Evolutionary conservation across 1,284 basidiomycete genomes (phyloP), one percentile per base, ranked within the genome.

Genomic region (Cutaneotrichosporon dermatis): DNA sequence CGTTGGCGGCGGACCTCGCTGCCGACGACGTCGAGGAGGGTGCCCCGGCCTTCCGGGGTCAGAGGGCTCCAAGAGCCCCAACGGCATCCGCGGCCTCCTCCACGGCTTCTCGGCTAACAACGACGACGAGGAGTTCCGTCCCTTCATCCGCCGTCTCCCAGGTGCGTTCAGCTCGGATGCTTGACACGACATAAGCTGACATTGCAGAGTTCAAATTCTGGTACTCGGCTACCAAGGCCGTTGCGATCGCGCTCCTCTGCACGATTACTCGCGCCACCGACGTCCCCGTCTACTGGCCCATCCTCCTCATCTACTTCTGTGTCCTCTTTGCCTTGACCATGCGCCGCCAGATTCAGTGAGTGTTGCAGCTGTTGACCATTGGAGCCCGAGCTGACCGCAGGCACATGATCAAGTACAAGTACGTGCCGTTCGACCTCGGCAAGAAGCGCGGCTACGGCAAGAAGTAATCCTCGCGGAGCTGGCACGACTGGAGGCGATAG

Each of bases 321-420:
- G 86, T 90, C 54, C 82, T 94, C 51, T 92, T 94, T 73, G 84
- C 88, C 25, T 80, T 95, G 67, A 94, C 92, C 12, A 94, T 95
- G 92, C 84, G 92, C 65, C 82, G 91, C 67, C 92, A 94, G 80
- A 92, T 95, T 71, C 90, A 89, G 92, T 94, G 74, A 70, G 91
- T 49, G 6, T 84, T 2, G n/a, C 11, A 34, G 34, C 36, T 44
- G 15, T 50, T 33, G 6, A 33, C 36, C 4, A 8, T 25, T 2
- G 51, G 11, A 34, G 16, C 7, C 11, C 8, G 39, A 16, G 36
- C 53, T 54, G 41, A 33, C 53, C 46, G 9, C 74, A 94, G 92
- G 72, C 95, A 98, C 79, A 98, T 98, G 95, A 90, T 96, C 82
- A 95, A 95, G 79, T 97, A 98, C 82, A 92, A 90, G 76, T 95